Conservation (phyloP, 2,329 filamentous ascomycete genomes). For the Elsinoe perseae region DNA sequence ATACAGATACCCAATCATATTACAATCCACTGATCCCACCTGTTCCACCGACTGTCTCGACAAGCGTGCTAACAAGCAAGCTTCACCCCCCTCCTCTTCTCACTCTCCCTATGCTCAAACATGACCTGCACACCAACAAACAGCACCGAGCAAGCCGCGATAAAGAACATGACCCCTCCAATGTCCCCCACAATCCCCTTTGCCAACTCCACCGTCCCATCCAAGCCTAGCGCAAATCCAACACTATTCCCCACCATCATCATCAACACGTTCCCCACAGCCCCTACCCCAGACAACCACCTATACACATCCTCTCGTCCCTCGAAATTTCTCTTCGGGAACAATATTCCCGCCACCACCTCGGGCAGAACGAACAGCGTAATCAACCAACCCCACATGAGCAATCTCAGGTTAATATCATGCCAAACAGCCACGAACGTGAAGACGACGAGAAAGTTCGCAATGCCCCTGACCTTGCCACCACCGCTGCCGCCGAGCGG, state of each 20-base stretch:
- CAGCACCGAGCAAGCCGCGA: slow-evolving; percentile 61
- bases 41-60: not conserved
- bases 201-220: slow-evolving; percentile 72
- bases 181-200: slow-evolving; percentile 67
- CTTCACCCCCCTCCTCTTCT: slow-evolving; percentile 71
- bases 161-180: slow-evolving; percentile 66
- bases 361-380: slow-evolving; percentile 92
- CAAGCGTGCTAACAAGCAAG: slow-evolving; percentile 32
- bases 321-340: slow-evolving; percentile 67
- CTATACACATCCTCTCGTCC: slow-evolving; percentile 64
- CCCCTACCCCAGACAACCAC: slow-evolving; percentile 70
- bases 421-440: slow-evolving; percentile 98
- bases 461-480: slow-evolving; percentile 50
- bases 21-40: not conserved
- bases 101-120: slow-evolving; percentile 87
- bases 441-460: slow-evolving; percentile 79
- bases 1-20: not conserved
- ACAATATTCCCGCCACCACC: slow-evolving; percentile 60
- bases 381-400: slow-evolving; percentile 96
- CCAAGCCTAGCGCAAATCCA: slow-evolving; percentile 85
- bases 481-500: slow-evolving; percentile 73
- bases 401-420: slow-evolving; percentile 80
- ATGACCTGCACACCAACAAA: slow-evolving; percentile 88
- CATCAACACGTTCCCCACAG: slow-evolving; percentile 78
- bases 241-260: slow-evolving; percentile 95